These are phyloP conservation scores for Casaregolazyma suthepensis DNA, from an alignment of 1,139 yeast species.

Conservation along the genomic window DNA sequence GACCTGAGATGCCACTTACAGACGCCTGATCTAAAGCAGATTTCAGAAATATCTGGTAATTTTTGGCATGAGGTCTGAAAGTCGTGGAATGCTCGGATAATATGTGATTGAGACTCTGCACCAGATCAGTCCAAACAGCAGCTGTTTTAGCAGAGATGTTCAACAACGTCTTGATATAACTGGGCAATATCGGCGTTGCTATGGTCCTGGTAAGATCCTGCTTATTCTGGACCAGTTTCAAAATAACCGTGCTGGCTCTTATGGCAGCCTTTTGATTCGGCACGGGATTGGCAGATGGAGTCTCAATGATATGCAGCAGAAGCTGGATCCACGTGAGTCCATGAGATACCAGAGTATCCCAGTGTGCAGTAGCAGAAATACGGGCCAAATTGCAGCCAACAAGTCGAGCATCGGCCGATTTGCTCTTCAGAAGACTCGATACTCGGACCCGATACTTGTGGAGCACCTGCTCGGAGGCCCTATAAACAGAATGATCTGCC, in stretches of 20 bases:
- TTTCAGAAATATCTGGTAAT: constrained; percentile 46
- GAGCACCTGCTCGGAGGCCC: constrained; percentile 23
- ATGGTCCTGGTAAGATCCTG: constrained; percentile 80
- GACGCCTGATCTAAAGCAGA: constrained; percentile 11
- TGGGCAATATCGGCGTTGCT: constrained; percentile 70
- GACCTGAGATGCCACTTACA: constrained; percentile 24
- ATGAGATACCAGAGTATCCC: constrained; percentile 36
- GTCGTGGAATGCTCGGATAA: constrained; percentile 65
- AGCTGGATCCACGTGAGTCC: constrained; percentile 54
- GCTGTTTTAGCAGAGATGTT: constrained; percentile 27
- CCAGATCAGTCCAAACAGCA: constrained; percentile 38
- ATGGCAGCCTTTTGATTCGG: constrained; percentile 44
- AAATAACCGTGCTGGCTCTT: constrained; percentile 44
- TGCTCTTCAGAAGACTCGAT: constrained; percentile 34
- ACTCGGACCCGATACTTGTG: constrained; percentile 33
- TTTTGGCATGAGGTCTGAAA: constrained; percentile 69
- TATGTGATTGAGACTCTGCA: constrained; percentile 47
- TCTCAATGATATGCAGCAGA: constrained; percentile 52
- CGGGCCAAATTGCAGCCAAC: constrained; percentile 32
- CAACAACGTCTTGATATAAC: constrained; percentile 51
- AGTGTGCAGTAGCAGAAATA: constrained; percentile 23
- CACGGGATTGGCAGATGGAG: constrained; percentile 40
- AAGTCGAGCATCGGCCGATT: constrained; percentile 27
- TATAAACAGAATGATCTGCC: constrained; percentile 3
- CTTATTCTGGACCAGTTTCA: constrained; percentile 63